phyloP scores from a whole-genome alignment of 768 basidiomycete species.

The Hysterangium stoloniferum region DNA sequence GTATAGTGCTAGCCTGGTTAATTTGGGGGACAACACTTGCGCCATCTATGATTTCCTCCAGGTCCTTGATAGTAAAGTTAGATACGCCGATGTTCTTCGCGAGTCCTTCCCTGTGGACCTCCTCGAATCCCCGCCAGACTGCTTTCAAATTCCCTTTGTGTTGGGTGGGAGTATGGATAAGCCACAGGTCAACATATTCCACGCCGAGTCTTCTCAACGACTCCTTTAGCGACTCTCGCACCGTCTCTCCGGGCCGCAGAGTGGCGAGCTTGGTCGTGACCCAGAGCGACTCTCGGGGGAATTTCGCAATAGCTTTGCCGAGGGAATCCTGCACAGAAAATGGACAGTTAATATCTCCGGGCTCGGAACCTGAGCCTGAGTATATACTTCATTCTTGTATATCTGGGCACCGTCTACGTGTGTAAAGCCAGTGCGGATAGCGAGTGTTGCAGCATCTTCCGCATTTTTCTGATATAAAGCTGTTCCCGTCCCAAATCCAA shows the following conservation, averaged over 20 bases:
- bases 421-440: constrained; percentile 48
- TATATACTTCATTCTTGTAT: constrained; percentile 45
- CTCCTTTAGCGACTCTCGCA: constrained; percentile 40
- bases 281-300: constrained; percentile 45
- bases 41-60: constrained; percentile 61
- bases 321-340: not conserved
- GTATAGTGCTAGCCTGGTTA: constrained; percentile 43
- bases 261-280: constrained; percentile 49
- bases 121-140: constrained; percentile 57
- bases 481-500: constrained; percentile 58
- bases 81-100: constrained; percentile 58
- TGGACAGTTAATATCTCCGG: not conserved
- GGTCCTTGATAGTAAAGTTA: constrained; percentile 61
- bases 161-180: constrained; percentile 40
- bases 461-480: constrained; percentile 42
- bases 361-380: not conserved
- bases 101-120: constrained; percentile 38
- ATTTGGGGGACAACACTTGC: constrained; percentile 66
- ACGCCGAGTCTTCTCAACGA: constrained; percentile 48
- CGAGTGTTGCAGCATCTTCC: constrained; percentile 29
- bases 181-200: constrained; percentile 54
- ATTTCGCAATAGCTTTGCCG: constrained; percentile 3
- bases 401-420: constrained; percentile 60
- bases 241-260: constrained; percentile 32
- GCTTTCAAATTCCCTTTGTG: constrained; percentile 35